Evolutionary conservation across 768 basidiomycete species (phyloP), one percentile per base, ranked within the genome.

Genomic region (Psilocybe cyanescens): DNA sequence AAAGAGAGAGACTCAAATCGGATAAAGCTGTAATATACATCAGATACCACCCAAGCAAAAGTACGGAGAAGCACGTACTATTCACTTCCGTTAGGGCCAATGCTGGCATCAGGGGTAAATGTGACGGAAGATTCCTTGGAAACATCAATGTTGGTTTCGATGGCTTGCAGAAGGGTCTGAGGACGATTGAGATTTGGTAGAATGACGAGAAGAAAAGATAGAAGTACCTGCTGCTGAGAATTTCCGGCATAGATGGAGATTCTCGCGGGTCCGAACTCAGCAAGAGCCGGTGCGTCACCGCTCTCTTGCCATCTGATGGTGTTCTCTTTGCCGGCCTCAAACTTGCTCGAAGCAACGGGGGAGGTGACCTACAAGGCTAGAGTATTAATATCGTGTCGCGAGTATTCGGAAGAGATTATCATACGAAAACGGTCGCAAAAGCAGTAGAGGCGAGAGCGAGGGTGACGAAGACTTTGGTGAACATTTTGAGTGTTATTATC

Each of bases 241-340:
- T 84, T 90, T 46, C 91, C 91, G 55, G 74, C 81, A 65, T 85
- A 92, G 74, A 94, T 81, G 37, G 80, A 83, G 44, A 91, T 75
- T 47, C 71, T 76, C 8, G 81, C 72, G 31, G 68, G 64, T 4
- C 90, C 89, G 39, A 88, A 89, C 3, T 77, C 58, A 11, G 72
- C 56, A 49, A 92, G 79, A 24, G 74, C 52, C 3, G 91, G 89
- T 1, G 75, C 1, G 0, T 28, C 54, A 55, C 79, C 78, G 58
- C 82, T 77, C 48, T 92, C 90, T 62, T 81, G 69, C 91, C 91
- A 94, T 39, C 60, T 70, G 55, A 93, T 68, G 11, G 78, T 81
- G 12, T 78, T 76, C 8, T 62, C 57, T 64, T 85, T 75, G 4
- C 89, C 89, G 57, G 76, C 87, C 14, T 79, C 65, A 67, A 81